Evolutionary conservation across 805 yeast species (phyloP), one percentile per base, ranked within the genome.

Genomic region (Peterozyma toletana): DNA sequence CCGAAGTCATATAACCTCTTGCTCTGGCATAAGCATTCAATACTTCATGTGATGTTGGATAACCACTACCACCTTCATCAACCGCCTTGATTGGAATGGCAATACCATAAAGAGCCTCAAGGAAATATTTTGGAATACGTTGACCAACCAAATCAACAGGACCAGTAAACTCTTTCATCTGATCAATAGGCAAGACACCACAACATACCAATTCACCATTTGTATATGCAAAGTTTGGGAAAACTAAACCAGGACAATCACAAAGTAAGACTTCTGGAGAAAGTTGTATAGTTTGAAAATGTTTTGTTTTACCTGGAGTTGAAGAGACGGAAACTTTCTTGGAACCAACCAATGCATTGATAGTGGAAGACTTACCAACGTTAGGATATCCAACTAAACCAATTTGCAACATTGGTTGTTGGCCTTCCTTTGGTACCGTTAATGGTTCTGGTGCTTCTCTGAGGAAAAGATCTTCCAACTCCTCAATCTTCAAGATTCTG

Each of bases 191-290:
- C 45, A 93, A 73, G n/a, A 93, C 96, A 74, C 99, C 99, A 58
- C 89, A 87, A 68, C 97, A 89, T 1, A 93, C 99, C 56, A 93
- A 75, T 56, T 93, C 99, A 54, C 95, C 98, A 57, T 89, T 90
- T 18, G 96, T 86, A 60, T 86, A 86, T 6, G 98, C 98, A 60
- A 93, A 93, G 57, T 91, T 93, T 18, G 99, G 99, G 71, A 93
- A 93, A 14, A 93, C 99, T 49, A 93, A 73, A 75, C 99, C 99
- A 2, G 99, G 99, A 71, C 99, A 93, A 73, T 93, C 99, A 66
- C 98, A 93, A 42, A 93, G 71, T 52, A 89, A 73, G 2, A 93
- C 93, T 33, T 83, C 74, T 42, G 84, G 86, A 1, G 96, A 79
- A 38, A 93, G 73, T 58, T 79, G 77, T 49, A 93, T 90, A 1